phyloP scores from a whole-genome alignment of 495 filamentous ascomycete genomes.

The Penicillium bialowiezense region DNA sequence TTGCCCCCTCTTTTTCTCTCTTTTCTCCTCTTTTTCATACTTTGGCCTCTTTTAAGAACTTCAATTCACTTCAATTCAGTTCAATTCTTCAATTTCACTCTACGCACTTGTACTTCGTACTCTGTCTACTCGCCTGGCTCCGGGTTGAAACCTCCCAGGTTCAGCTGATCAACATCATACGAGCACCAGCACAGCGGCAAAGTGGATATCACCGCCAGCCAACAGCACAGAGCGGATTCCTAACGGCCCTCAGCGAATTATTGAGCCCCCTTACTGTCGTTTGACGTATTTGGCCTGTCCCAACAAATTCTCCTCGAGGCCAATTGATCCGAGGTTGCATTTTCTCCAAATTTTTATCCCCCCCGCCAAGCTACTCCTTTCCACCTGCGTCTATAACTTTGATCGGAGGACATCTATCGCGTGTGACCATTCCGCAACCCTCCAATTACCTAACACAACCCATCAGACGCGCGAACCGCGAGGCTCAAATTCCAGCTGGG shows the following conservation, averaged over 20 bases:
- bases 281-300: not conserved
- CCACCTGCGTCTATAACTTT: too few relatives aligned
- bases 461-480: not conserved
- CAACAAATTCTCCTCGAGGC: not conserved
- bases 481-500: not conserved
- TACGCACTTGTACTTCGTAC: too few relatives aligned
- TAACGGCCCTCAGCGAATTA: constrained; percentile 8
- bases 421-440: too few relatives aligned
- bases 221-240: constrained; percentile 15
- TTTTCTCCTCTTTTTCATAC: not conserved
- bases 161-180: too few relatives aligned
- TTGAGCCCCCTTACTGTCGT: not conserved
- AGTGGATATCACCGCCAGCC: not conserved
- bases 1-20: not conserved
- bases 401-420: too few relatives aligned
- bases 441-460: too few relatives aligned
- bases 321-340: constrained; percentile 7
- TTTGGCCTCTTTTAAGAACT: not conserved
- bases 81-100: too few relatives aligned
- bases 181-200: not conserved
- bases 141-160: too few relatives aligned
- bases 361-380: not conserved
- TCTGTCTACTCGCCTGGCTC: too few relatives aligned
- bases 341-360: constrained; percentile 6
- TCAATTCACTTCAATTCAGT: not conserved